A percentile compares a stretch with the other conserved stretches of the same genome.
Conservation (phyloP, 768 basidiomycete genomes). For the Leccinellum rugosiceps region DNA sequence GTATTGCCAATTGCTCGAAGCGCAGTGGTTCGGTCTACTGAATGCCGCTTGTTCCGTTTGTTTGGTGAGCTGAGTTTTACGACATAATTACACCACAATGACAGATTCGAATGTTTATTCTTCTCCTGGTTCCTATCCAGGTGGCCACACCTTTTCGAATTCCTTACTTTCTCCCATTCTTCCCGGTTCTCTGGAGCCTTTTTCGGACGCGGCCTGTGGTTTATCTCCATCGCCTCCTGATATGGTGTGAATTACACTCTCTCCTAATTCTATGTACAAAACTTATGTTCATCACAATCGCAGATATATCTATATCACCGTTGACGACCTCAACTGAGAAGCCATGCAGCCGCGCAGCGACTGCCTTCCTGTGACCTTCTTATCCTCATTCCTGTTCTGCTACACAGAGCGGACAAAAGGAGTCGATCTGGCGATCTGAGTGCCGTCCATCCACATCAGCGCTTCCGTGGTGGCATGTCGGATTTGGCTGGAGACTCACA, state of each 20-base stretch:
- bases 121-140: slow-evolving; percentile 12
- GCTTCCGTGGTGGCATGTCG: slow-evolving; percentile 2
- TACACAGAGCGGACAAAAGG: slow-evolving; percentile 32
- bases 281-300: slow-evolving; percentile 8
- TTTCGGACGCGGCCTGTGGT: background rate
- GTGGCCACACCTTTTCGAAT: background rate
- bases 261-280: slow-evolving; percentile 5
- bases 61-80: slow-evolving; percentile 28
- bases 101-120: slow-evolving; percentile 13
- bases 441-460: slow-evolving; percentile 13
- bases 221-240: slow-evolving; percentile 1
- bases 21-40: slow-evolving; percentile 4
- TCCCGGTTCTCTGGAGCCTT: background rate
- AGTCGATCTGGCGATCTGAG: slow-evolving; percentile 36
- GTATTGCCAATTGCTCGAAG: slow-evolving; percentile 18
- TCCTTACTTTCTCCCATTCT: slow-evolving; percentile 3
- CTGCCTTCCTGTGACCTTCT: slow-evolving; percentile 1
- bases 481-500: slow-evolving; percentile 40
- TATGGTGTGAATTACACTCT: background rate
- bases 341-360: slow-evolving; percentile 5
- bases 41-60: slow-evolving; percentile 19
- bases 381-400: slow-evolving; percentile 8
- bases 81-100: slow-evolving; percentile 31
- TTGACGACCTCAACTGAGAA: slow-evolving; percentile 25
- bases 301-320: slow-evolving; percentile 12